Percentiles rank a stretch among this genome's conserved stretches.
Evolutionary conservation across 805 yeast genomes (phyloP).

Genomic region (Candida morakotiae): DNA sequence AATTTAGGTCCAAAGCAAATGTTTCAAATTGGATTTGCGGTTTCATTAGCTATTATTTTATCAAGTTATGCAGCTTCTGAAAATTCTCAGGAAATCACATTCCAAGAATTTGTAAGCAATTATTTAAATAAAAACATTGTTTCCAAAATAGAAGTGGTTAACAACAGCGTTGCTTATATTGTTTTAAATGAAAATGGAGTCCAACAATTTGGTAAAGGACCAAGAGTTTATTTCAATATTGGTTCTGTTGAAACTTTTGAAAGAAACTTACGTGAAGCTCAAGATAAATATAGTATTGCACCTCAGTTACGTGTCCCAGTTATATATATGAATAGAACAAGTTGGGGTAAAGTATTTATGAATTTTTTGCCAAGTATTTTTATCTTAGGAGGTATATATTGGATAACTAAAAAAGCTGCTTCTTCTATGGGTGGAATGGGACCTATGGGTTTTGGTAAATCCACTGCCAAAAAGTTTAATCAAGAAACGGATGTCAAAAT

Average conservation of each 20-base stretch:
- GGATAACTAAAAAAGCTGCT: constrained; percentile 63
- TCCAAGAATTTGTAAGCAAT: constrained; percentile 83
- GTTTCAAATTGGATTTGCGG: constrained; percentile 29
- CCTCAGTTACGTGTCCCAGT: constrained; percentile 74
- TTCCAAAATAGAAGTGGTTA: constrained; percentile 66
- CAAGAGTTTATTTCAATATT: constrained; percentile 54
- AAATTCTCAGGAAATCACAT: constrained; percentile 56
- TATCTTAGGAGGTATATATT: constrained; percentile 84
- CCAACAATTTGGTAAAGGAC: constrained; percentile 22
- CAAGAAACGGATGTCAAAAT: constrained; percentile 88
- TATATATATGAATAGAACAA: constrained; percentile 68
- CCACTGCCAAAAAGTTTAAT: constrained; percentile 87
- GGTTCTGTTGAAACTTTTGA: constrained; percentile 92
- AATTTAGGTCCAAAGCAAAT: constrained; percentile 20
- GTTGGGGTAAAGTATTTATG: constrained; percentile 55
- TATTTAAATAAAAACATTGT: constrained; percentile 79
- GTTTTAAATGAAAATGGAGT: constrained; percentile 57
- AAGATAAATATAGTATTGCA: constrained; percentile 61
- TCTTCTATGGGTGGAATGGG: constrained; percentile 71
- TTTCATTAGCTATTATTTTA: constrained; percentile 16
- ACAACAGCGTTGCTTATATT: constrained; percentile 71
- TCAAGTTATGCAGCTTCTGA: constrained; percentile 10
- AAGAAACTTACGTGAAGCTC: constrained; percentile 69
- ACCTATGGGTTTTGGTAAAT: constrained; percentile 78
- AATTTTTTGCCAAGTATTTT: constrained; percentile 87